phyloP scores from a whole-genome alignment of 305 asterid genomes.

The Caryopteris hybrid region DNA sequence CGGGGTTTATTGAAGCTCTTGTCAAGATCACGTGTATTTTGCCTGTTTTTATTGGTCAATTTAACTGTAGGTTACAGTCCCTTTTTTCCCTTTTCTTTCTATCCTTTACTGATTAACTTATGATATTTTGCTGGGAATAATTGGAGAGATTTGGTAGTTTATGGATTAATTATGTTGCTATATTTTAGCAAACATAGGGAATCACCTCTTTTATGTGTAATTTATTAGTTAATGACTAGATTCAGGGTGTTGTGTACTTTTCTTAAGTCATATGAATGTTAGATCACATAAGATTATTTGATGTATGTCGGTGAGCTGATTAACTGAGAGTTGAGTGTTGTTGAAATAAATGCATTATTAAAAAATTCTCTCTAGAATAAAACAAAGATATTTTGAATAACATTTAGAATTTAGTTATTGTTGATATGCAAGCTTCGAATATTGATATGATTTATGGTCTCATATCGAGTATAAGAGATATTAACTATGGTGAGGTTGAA shows the following conservation, averaged over 20 bases:
- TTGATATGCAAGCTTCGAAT: background rate
- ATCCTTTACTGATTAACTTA: background rate
- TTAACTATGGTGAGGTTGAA: background rate
- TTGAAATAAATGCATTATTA: background rate
- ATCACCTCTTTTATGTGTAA: background rate
- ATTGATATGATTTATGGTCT: background rate
- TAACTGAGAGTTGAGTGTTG: background rate
- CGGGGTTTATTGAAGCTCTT: background rate
- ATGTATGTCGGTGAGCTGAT: background rate
- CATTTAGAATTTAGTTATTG: background rate
- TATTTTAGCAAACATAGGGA: background rate
- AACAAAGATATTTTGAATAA: background rate
- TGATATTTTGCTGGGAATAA: background rate
- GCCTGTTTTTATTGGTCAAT: constrained; percentile 9
- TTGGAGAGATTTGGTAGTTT: background rate
- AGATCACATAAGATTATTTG: background rate
- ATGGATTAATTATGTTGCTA: background rate
- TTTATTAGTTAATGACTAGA: background rate
- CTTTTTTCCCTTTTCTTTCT: background rate
- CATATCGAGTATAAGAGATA: background rate
- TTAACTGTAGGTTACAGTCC: background rate
- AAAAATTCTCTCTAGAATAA: background rate
- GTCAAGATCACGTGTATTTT: constrained; percentile 11
- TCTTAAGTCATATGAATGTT: background rate
- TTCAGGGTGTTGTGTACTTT: background rate